Evolutionary conservation across 2,329 filamentous ascomycete species (phyloP), one percentile per base, ranked within the genome.

Genomic region (Talaromyces sp.): DNA sequence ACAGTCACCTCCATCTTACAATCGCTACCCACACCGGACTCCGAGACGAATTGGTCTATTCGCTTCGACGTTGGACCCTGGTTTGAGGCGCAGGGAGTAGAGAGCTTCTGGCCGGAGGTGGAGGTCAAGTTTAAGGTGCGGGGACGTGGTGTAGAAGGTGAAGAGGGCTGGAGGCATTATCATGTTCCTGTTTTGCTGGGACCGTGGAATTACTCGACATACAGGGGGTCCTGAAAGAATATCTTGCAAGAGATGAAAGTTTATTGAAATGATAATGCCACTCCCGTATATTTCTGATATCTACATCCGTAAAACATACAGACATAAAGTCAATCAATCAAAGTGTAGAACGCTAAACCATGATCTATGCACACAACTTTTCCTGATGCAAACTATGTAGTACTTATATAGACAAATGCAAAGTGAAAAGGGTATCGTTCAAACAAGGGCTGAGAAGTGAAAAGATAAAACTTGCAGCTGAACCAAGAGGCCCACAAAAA

Each of bases 121-220:
- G 80, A 82, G 70, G 79, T 83, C 60, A 79, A 79, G 68, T 83
- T 83, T 71, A 79, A 78, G n/a, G 80, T 82, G 1, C 78, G 80
- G 66, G 78, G 78, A 43, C 74, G 75, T 37, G 76, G 76, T 2
- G 70, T 68, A 3, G 78, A 79, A 56, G 75, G 71, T 0, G 72
- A 77, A 65, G 78, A 78, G 62, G 79, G 77, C 33, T 81, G 79
- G 77, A 72, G 78, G 57, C 81, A 83, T 72, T 83, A 82, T 70
- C 81, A 83, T 77, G 81, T 83, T 19, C 81, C 81, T n/a, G 77
- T 83, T 57, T 68, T 83, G 62, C 69, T 83, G 66, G 81, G 81
- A 37, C 81, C 81, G 27, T 83, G 80, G 80, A 82, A 78, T 63
- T 83, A 82, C 69, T 82, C 81, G 57, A 82, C 81, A 33, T 83